Base-by-base conservation (phyloP, 176 grass and related monocot genomes). In the Aegilops umbellulata region DNA sequence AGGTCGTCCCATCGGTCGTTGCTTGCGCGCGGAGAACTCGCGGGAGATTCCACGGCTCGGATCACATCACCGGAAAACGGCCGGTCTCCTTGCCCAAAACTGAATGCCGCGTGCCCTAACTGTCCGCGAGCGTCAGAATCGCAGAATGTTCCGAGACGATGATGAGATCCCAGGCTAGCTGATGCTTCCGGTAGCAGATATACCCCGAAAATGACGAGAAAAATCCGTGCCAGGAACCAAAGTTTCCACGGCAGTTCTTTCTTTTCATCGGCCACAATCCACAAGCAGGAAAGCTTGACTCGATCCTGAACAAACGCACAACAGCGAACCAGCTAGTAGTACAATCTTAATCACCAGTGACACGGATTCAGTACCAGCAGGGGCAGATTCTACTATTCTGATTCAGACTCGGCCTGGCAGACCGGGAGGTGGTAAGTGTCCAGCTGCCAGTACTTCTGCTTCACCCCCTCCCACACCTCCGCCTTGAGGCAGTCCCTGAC, bases 401-500 rank as follows among this genome's bases (percentile, higher is more conserved):
- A 67, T 64, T 95, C 92, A 25, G 87, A 86, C 30, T 86, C 86
- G 10, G 86, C 80, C 74, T 94, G 97, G 80, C 92, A 92, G 27
- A 96, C 92, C 2, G 94, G 97, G 85, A 99, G 93, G 77, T 96
- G 83, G 70, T 96, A 99, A 0, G 94, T 96, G 53, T 99, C 97
- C 22, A 96, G 76, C 42, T 96, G 94, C 97, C 97, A 99, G 81
- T 99, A 99, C 71, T 94, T 94, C 51, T 92, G 97, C 75, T 82
- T 90, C 75, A 99, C 92, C 27, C 94, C 94, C 35, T 94, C 78
- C 97, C 94, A 99, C 15, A 94, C 67, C 4, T 99, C 83, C 36
- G 85, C 78, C 0, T 90, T 25, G 19, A 94, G 89, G 88, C 94
- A 96, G 66, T 96, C 88, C 82, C 92, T 94, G 55, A 96, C 97